A percentile compares a stretch with the other conserved stretches of the same genome.
phyloP scores from a whole-genome alignment of 805 yeast species.

The Candida koratica region DNA sequence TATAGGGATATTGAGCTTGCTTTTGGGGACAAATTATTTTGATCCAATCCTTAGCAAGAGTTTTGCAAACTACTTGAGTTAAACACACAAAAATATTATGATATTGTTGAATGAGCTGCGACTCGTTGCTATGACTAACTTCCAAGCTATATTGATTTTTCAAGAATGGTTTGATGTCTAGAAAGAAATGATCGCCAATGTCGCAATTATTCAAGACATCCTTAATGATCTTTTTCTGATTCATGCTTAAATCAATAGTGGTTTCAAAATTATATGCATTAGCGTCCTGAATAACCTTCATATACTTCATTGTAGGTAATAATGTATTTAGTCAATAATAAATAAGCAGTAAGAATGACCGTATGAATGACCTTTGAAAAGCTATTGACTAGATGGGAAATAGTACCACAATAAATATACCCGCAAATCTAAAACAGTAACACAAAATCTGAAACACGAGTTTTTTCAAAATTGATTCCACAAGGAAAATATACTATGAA shows the following conservation, averaged over 20 bases:
- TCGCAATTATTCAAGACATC: constrained; percentile 10
- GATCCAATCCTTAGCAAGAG: constrained; percentile 66
- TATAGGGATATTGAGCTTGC: constrained; percentile 62
- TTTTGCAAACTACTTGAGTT: constrained; percentile 45
- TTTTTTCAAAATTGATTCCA: no score
- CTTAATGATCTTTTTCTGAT: constrained; percentile 10
- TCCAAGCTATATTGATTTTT: constrained; percentile 1
- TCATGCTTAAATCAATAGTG: constrained; percentile 8
- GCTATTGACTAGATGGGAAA: not conserved
- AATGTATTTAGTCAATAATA: not conserved
- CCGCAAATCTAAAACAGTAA: constrained; percentile 2
- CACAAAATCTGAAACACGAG: constrained; percentile 4
- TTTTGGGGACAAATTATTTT: constrained; percentile 61
- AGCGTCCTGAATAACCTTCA: constrained; percentile 1
- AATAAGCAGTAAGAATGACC: not conserved
- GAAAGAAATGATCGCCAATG: constrained; percentile 6
- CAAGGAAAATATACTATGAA: no score
- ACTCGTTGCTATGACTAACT: not conserved
- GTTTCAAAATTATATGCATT: constrained; percentile 2
- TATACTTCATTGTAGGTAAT: not conserved
- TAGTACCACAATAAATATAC: not conserved
- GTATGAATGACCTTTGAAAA: not conserved
- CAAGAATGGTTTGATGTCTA: constrained; percentile 14
- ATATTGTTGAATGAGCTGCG: constrained; percentile 1
- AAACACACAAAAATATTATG: constrained; percentile 17